Conservation (phyloP, 257 asterid species). For the Nyctanthes arbortristis region DNA sequence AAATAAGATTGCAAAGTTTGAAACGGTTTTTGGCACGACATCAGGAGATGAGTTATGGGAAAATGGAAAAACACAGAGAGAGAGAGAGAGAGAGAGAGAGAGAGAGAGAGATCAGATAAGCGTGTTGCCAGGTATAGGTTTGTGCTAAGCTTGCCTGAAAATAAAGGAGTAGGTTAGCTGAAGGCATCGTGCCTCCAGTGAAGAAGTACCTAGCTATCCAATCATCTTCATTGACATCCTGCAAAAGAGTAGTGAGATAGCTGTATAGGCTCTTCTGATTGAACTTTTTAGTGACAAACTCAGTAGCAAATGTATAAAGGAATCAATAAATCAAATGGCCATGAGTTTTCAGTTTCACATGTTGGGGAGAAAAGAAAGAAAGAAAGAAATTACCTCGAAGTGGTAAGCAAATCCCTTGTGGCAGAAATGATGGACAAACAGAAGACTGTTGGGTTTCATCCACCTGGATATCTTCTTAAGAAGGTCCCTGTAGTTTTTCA, state of each 20-base stretch:
- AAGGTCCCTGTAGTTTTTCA: conserved; percentile 82
- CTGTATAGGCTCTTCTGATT: not conserved
- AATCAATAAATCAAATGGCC: not conserved
- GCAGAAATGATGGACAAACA: conserved; percentile 83
- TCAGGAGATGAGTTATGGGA: not conserved
- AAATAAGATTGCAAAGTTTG: too few relatives aligned
- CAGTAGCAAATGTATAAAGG: not conserved
- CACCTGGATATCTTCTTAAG: conserved; percentile 84
- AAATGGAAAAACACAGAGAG: not conserved
- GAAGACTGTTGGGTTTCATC: conserved; percentile 78
- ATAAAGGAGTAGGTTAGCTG: conserved; percentile 88
- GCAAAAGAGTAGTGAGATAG: conserved; percentile 4
- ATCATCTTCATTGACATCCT: conserved; percentile 85
- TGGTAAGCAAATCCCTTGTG: conserved; percentile 90
- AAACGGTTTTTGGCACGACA: not conserved
- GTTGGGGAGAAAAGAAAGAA: not conserved
- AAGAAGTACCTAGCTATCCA: conserved; percentile 97
- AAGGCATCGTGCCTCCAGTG: conserved; percentile 92
- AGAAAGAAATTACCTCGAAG: conserved; percentile 64
- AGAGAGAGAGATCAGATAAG: not conserved
- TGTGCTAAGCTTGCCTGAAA: conserved; percentile 62
- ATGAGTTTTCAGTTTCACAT: not conserved
- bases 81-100: not conserved
- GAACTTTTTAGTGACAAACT: not conserved
- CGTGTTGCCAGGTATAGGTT: not conserved